Base-by-base conservation (phyloP, 1,284 basidiomycete species). In the Boletus holoroseus region DNA sequence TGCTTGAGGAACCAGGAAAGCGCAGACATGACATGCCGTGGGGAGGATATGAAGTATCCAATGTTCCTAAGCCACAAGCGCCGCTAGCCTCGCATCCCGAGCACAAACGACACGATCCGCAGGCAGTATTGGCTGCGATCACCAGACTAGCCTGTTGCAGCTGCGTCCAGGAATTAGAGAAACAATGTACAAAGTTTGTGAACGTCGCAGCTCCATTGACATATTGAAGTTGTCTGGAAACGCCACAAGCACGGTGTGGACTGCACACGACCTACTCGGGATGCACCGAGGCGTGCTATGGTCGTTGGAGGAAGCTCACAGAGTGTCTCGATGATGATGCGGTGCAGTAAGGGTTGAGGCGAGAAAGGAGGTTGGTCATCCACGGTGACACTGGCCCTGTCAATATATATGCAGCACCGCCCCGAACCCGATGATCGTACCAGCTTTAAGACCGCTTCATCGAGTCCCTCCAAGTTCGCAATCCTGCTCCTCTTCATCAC, bases 291-390 rank as follows among this genome's bases (percentile, higher is more conserved):
- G 26, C 5, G 31, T 44, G 16, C 9, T 9, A n/a, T 15, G 13
- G 22, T 24, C 26, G 26, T 24, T 44, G n/a, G n/a, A 22, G 27
- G 44, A 18, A 26, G 16, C 24, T 22, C 22, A 5, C 22, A 22
- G 22, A 22, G 22, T 4, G 22, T 3, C 13, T 7, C 15, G 7
- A 5, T 22, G 38, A 9, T 22, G 13, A 20, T 26, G 22, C n/a
- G 9, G 32, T 6, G 40, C 2, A 40, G 9, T 22, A 12, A 12
- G 11, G 20, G 32, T 26, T 54, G 50, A 54, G 26, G 26, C 8
- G 18, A 28, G 16, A 48, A 27, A 11, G 28, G 34, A 22, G 0
- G 26, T 53, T 51, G 35, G 50, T 51, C 50, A 51, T 54, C 48
- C 48, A 48, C 28, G 40, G 45, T 45, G 44, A 45, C 15, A 20